Conservation (phyloP, 177 flowering plant genomes). For the Telopea speciosissima region DNA sequence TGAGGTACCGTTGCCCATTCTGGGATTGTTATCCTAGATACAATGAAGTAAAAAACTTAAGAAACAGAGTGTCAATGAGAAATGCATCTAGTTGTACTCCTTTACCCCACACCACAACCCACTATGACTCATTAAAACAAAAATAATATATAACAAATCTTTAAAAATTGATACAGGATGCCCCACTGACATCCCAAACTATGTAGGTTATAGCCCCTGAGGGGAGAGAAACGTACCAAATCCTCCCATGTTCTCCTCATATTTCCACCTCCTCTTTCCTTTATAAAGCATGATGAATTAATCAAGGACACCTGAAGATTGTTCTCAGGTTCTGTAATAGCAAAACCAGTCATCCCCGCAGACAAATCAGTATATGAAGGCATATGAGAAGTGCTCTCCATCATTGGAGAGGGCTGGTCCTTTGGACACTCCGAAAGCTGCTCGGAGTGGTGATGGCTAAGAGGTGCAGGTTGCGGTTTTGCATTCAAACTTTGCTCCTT, state of each 20-base stretch:
- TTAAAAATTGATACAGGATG: too few relatives aligned
- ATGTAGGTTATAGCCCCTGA: not conserved
- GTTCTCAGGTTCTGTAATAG: constrained; percentile 10
- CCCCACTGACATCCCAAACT: too few relatives aligned
- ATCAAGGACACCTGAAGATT: constrained; percentile 14
- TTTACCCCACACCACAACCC: too few relatives aligned
- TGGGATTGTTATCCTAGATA: constrained; percentile 43
- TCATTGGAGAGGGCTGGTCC: constrained; percentile 16
- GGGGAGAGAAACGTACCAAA: constrained; percentile 30
- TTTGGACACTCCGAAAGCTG: constrained; percentile 12
- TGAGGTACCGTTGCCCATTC: constrained; percentile 25
- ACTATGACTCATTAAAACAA: too few relatives aligned
- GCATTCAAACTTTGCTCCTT: constrained; percentile 23
- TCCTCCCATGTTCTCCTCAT: constrained; percentile 28
- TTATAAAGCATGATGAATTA: constrained; percentile 23
- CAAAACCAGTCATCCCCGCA: constrained; percentile 11
- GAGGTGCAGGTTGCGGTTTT: constrained; percentile 9
- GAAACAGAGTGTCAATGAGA: not conserved
- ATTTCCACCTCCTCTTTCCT: constrained; percentile 17
- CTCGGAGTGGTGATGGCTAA: constrained; percentile 17
- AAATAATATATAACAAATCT: too few relatives aligned
- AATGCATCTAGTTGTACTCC: too few relatives aligned
- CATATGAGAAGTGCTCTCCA: constrained; percentile 14
- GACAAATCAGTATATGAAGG: constrained; percentile 12
- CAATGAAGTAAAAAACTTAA: too few relatives aligned